Conservation (phyloP, 2,329 filamentous ascomycete species). For the Sporothrix protearum region DNA sequence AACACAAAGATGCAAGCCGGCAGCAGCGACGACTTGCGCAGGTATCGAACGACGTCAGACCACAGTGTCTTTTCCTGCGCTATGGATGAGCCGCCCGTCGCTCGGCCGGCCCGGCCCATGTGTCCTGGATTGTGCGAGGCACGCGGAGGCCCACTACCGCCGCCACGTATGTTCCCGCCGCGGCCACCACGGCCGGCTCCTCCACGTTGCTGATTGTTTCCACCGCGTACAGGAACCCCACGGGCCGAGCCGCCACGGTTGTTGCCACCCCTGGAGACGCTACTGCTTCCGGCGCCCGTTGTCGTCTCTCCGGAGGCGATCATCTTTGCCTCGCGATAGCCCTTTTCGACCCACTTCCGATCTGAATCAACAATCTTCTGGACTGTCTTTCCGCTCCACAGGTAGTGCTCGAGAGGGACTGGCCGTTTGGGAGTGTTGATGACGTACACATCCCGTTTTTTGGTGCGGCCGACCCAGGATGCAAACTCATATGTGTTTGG, state of each 20-base stretch:
- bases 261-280: constrained; percentile 29
- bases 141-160: constrained; percentile 55
- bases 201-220: constrained; percentile 40
- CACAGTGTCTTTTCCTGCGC: constrained; percentile 95
- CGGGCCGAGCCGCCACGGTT: constrained; percentile 39
- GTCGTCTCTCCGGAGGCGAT: constrained; percentile 41
- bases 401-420: constrained; percentile 89
- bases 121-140: constrained; percentile 69
- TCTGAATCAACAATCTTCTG: constrained; percentile 92
- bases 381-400: constrained; percentile 91
- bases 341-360: constrained; percentile 85
- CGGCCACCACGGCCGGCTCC: constrained; percentile 50
- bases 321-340: constrained; percentile 71
- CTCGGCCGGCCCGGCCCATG: constrained; percentile 82
- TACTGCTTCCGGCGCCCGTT: constrained; percentile 39
- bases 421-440: constrained; percentile 96
- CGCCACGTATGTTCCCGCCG: constrained; percentile 45
- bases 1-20: constrained; percentile 98
- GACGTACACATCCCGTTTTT: constrained; percentile 98
- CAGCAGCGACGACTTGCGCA: constrained; percentile 80
- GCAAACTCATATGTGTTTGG: constrained; percentile 98
- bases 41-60: constrained; percentile 90
- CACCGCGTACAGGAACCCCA: constrained; percentile 28
- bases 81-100: constrained; percentile 80
- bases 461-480: constrained; percentile 95